A percentile compares a stretch with the other conserved stretches of the same genome.
Conservation (phyloP, 2,329 filamentous ascomycete genomes). For the Xylaria polymorpha region DNA sequence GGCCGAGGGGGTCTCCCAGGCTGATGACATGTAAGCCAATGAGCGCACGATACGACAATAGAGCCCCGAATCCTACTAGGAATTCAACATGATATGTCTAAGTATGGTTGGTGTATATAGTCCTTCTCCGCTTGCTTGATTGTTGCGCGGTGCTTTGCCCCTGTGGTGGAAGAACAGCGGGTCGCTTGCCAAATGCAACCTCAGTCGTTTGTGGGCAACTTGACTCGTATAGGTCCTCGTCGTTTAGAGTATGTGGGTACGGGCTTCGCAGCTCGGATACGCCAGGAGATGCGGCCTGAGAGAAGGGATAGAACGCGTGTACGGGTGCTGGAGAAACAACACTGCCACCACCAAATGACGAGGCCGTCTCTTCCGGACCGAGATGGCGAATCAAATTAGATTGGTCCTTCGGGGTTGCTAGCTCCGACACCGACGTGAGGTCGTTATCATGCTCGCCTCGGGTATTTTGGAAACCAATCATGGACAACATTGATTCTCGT, state of each 20-base stretch:
- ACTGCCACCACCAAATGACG: conserved; percentile 50
- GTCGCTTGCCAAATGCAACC: conserved; percentile 42
- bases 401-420: conserved; percentile 56
- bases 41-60: conserved; percentile 17
- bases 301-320: conserved; percentile 44
- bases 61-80: background rate
- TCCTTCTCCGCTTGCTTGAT: conserved; percentile 44
- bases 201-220: conserved; percentile 30
- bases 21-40: conserved; percentile 32
- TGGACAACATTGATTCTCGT: conserved; percentile 56
- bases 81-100: conserved; percentile 3
- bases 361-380: conserved; percentile 52
- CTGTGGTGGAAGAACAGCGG: conserved; percentile 39
- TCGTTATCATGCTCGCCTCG: conserved; percentile 54
- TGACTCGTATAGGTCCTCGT: conserved; percentile 52
- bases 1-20: conserved; percentile 60
- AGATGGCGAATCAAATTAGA: conserved; percentile 48
- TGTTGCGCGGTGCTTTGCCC: conserved; percentile 40
- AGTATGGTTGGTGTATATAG: conserved; percentile 35
- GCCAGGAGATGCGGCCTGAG: conserved; percentile 48
- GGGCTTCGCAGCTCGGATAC: conserved; percentile 54
- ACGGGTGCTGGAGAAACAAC: conserved; percentile 47
- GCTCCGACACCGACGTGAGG: conserved; percentile 56
- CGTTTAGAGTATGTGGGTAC: conserved; percentile 53
- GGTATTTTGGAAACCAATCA: conserved; percentile 51